Percentiles rank a stretch among this genome's conserved stretches.
These are phyloP conservation scores for Penicillium capsulatum DNA, from an alignment of 2,329 filamentous ascomycete species.

Conservation along the genomic window DNA sequence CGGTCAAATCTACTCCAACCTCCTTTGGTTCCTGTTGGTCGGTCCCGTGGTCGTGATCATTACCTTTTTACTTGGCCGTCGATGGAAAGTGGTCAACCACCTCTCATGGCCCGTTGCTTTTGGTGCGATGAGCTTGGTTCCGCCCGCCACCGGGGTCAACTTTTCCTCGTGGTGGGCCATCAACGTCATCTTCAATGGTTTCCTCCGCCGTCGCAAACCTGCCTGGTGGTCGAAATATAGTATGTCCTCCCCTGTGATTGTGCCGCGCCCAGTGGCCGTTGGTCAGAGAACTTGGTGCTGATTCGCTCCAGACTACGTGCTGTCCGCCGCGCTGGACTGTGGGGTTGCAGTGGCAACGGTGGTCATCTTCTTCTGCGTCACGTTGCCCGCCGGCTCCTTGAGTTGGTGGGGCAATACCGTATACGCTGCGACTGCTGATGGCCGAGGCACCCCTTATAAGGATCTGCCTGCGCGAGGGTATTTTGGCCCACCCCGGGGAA, in stretches of 20 bases:
- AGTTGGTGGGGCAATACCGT: conserved; percentile 45
- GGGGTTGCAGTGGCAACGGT: conserved; percentile 43
- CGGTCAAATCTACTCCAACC: conserved; percentile 57
- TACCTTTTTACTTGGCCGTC: conserved; percentile 57
- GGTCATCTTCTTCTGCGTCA: conserved; percentile 45
- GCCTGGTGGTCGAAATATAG: conserved; percentile 51
- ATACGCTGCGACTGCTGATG: conserved; percentile 40
- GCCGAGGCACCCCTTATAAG: conserved; percentile 36
- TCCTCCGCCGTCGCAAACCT: conserved; percentile 41
- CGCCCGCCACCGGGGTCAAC: conserved; percentile 65
- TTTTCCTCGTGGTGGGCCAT: conserved; percentile 64
- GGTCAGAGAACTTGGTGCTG: no score
- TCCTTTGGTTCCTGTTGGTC: conserved; percentile 69
- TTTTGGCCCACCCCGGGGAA: conserved; percentile 29
- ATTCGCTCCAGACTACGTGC: conserved; percentile 35
- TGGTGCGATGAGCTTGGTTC: conserved; percentile 60
- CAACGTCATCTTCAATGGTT: conserved; percentile 46
- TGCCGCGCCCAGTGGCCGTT: no score
- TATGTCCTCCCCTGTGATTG: conserved; percentile 16
- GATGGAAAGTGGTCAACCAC: conserved; percentile 60
- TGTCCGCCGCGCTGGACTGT: conserved; percentile 44
- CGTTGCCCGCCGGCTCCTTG: conserved; percentile 38
- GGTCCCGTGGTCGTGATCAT: conserved; percentile 60
- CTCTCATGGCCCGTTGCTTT: conserved; percentile 66
- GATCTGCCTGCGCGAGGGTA: conserved; percentile 24